These are phyloP conservation scores for Chlamydomonas sp. DNA, from an alignment of 139 green algal genomes.

Conservation along the genomic window DNA sequence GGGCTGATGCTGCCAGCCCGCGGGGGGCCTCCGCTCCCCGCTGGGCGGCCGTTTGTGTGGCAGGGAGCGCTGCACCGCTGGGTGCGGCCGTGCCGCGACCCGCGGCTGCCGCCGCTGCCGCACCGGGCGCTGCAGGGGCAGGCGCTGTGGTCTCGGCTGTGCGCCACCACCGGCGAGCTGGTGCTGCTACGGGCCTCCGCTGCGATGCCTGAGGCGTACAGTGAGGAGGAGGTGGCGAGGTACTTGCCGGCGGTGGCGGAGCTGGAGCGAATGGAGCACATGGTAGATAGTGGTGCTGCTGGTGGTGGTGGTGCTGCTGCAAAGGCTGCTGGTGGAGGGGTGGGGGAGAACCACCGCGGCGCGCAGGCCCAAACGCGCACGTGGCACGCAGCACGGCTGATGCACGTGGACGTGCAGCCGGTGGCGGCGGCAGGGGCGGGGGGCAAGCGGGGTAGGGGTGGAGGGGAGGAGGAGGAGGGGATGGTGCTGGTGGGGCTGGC, in stretches of 20 bases:
- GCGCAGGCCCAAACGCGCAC: not conserved
- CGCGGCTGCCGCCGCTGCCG: too few relatives aligned
- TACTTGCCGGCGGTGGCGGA: not conserved
- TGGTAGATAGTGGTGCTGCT: too few relatives aligned
- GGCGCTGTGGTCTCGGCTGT: too few relatives aligned
- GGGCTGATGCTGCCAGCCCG: not conserved
- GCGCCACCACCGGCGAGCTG: not conserved
- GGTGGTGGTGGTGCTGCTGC: too few relatives aligned
- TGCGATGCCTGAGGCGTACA: not conserved
- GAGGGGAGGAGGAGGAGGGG: not conserved
- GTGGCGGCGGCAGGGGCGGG: not conserved
- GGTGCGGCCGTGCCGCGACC: not conserved
- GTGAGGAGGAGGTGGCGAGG: not conserved
- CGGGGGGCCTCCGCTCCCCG: not conserved
- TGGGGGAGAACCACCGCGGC: too few relatives aligned
- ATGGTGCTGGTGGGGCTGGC: conserved; percentile 9
- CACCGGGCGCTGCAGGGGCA: too few relatives aligned
- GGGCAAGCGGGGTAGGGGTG: not conserved
- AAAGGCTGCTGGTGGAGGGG: too few relatives aligned
- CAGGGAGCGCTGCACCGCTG: not conserved
- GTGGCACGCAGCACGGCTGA: not conserved
- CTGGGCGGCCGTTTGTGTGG: not conserved
- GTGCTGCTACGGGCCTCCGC: not conserved
- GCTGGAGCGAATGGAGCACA: too few relatives aligned
- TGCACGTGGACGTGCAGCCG: not conserved